Evolutionary conservation across 2,329 filamentous ascomycete genomes (phyloP).

Genomic region (Metarhizium humberi): DNA sequence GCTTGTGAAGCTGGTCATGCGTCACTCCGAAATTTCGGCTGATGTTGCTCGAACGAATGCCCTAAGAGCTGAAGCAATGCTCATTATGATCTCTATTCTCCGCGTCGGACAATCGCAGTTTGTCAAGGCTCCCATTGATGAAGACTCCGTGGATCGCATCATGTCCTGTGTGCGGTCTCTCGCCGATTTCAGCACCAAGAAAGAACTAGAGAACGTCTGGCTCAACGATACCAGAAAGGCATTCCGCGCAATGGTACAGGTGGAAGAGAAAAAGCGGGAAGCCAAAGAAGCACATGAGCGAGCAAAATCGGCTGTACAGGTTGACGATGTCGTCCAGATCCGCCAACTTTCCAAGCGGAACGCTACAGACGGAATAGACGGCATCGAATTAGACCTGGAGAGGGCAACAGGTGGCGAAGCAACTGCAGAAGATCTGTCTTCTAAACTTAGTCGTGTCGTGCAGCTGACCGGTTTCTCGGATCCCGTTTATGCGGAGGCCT

Average conservation of each 20-base stretch:
- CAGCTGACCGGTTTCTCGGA: slow-evolving; percentile 98
- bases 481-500: slow-evolving; percentile 96
- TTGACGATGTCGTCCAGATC: slow-evolving; percentile 90
- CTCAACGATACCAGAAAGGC: slow-evolving; percentile 90
- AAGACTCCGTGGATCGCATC: slow-evolving; percentile 95
- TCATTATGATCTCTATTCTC: slow-evolving; percentile 99
- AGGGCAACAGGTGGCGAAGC: slow-evolving; percentile 88
- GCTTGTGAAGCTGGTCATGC: slow-evolving; percentile 95
- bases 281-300: slow-evolving; percentile 88
- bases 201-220: slow-evolving; percentile 87
- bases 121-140: slow-evolving; percentile 92
- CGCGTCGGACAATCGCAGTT: slow-evolving; percentile 98
- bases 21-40: slow-evolving; percentile 84
- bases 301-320: slow-evolving; percentile 87
- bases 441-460: slow-evolving; percentile 91
- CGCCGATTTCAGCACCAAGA: slow-evolving; percentile 80
- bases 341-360: slow-evolving; percentile 92
- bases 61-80: slow-evolving; percentile 91
- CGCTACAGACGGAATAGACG: slow-evolving; percentile 67
- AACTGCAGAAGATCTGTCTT: slow-evolving; percentile 73
- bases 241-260: slow-evolving; percentile 93
- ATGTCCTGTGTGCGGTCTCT: slow-evolving; percentile 95
- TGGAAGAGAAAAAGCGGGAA: slow-evolving; percentile 95
- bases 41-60: slow-evolving; percentile 86
- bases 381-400: slow-evolving; percentile 83